A percentile compares a stretch with the other conserved stretches of the same genome.
Conservation (phyloP, 2,329 filamentous ascomycete genomes). For the Epichloe glyceriae region DNA sequence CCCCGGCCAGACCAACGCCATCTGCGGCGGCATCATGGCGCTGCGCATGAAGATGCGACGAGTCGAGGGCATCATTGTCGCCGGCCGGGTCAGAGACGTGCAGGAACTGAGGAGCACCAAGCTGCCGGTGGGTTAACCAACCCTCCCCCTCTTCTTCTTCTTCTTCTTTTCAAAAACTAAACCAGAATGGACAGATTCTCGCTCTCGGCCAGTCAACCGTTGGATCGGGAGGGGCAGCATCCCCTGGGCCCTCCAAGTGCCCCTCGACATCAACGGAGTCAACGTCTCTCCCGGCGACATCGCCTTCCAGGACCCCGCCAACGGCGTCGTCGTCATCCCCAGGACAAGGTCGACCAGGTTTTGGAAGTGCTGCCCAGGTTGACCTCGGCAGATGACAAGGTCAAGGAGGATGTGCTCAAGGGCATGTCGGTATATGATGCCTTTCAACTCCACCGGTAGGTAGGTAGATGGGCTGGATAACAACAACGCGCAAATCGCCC, state of each 20-base stretch:
- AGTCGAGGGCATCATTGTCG: conserved; percentile 49
- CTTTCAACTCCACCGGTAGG: conserved; percentile 42
- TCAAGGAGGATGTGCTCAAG: conserved; percentile 49
- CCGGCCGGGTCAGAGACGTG: conserved; percentile 56
- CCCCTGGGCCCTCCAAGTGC: conserved; percentile 38
- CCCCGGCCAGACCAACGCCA: conserved; percentile 50
- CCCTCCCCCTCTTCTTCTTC: not conserved
- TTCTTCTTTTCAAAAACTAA: too few relatives aligned
- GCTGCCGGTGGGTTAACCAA: conserved; percentile 33
- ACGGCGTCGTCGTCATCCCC: conserved; percentile 59
- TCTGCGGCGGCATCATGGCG: conserved; percentile 68
- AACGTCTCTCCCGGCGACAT: conserved; percentile 46
- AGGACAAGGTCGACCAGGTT: conserved; percentile 44
- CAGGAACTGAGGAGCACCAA: conserved; percentile 41
- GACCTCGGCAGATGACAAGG: conserved; percentile 40
- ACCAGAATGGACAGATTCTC: conserved; percentile 32
- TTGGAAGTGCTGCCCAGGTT: conserved; percentile 44
- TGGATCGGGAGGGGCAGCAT: conserved; percentile 43
- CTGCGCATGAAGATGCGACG: conserved; percentile 51
- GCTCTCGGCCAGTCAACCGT: conserved; percentile 43
- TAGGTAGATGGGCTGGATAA: not conserved
- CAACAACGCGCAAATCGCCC: too few relatives aligned
- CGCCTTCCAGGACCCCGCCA: conserved; percentile 54
- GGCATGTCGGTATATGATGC: conserved; percentile 53
- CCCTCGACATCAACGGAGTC: conserved; percentile 30